phyloP scores from a whole-genome alignment of 768 basidiomycete species.

The Mrakia blollopis region DNA sequence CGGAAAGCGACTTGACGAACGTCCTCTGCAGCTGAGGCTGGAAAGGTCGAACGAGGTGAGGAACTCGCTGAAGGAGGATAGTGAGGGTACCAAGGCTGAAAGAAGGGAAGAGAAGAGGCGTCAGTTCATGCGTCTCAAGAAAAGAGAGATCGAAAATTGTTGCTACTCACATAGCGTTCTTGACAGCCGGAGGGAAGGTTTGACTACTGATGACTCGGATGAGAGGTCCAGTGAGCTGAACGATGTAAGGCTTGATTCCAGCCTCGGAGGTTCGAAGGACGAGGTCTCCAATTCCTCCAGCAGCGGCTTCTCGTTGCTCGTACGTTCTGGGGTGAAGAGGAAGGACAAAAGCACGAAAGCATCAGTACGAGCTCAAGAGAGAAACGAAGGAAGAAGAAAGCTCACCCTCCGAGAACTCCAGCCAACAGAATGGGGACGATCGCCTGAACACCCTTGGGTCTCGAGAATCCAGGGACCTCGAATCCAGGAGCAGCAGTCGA shows the following conservation, averaged over 20 bases:
- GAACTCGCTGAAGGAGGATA: slow-evolving; percentile 78
- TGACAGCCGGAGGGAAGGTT: slow-evolving; percentile 83
- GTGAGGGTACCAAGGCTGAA: slow-evolving; percentile 65
- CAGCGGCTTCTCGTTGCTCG: slow-evolving; percentile 68
- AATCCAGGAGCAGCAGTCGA: slow-evolving; percentile 60
- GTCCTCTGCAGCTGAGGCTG: slow-evolving; percentile 96
- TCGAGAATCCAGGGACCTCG: slow-evolving; percentile 76
- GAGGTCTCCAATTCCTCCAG: slow-evolving; percentile 92
- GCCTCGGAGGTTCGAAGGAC: slow-evolving; percentile 77
- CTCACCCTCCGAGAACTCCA: slow-evolving; percentile 29
- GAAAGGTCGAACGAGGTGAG: slow-evolving; percentile 89
- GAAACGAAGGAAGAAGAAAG: too few species aligned
- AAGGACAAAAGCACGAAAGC: background rate
- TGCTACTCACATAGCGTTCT: slow-evolving; percentile 63
- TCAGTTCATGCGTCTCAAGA: background rate
- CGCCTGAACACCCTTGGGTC: slow-evolving; percentile 70
- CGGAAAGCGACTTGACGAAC: slow-evolving; percentile 86
- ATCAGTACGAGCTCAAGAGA: background rate
- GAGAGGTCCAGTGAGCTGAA: slow-evolving; percentile 89
- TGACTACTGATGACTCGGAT: slow-evolving; percentile 80
- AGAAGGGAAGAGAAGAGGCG: background rate
- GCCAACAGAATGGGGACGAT: slow-evolving; percentile 82
- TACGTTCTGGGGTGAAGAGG: slow-evolving; percentile 13
- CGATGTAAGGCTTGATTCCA: slow-evolving; percentile 91
- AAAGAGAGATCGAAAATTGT: background rate